Evolutionary conservation across 805 yeast genomes (phyloP).

Genomic region (Hanseniaspora lindneri): DNA sequence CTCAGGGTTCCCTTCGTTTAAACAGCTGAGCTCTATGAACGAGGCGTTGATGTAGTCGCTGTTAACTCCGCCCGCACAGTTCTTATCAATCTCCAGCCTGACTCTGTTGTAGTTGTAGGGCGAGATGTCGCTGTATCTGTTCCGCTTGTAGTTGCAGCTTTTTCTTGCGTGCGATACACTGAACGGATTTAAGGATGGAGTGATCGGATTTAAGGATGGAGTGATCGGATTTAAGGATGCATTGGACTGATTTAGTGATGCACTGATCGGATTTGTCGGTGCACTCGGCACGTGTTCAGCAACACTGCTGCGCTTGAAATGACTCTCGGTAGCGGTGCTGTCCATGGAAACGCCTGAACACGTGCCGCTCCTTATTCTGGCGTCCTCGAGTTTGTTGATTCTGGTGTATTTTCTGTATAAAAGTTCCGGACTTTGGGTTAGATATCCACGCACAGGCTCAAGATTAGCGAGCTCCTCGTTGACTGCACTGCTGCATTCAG

Average conservation of each 20-base stretch:
- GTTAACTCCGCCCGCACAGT: slow-evolving; percentile 5
- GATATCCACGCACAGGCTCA: not conserved
- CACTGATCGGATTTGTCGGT: too few species aligned
- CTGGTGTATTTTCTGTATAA: slow-evolving; percentile 5
- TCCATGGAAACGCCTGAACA: not conserved
- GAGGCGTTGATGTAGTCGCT: slow-evolving; percentile 80
- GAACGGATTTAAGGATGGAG: not conserved
- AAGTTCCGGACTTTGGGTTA: not conserved
- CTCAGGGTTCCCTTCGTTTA: slow-evolving; percentile 23
- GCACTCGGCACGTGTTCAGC: too few species aligned
- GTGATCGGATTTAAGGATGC: too few species aligned
- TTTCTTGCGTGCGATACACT: slow-evolving; percentile 9
- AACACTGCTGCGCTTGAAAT: too few species aligned
- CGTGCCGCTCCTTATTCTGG: slow-evolving; percentile 5
- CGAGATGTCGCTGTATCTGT: slow-evolving; percentile 50
- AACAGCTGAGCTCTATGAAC: slow-evolving; percentile 34
- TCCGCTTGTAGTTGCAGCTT: slow-evolving; percentile 30
- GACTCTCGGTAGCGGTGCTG: too few species aligned
- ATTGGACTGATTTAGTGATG: too few species aligned
- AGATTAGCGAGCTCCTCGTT: not conserved
- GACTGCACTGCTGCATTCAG: slow-evolving; percentile 8
- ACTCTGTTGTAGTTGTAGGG: slow-evolving; percentile 58
- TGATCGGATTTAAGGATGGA: too few species aligned
- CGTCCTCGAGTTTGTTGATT: slow-evolving; percentile 10
- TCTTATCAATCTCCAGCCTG: slow-evolving; percentile 26